Base-by-base conservation (phyloP, 805 yeast species). In the Priceomyces medius region DNA sequence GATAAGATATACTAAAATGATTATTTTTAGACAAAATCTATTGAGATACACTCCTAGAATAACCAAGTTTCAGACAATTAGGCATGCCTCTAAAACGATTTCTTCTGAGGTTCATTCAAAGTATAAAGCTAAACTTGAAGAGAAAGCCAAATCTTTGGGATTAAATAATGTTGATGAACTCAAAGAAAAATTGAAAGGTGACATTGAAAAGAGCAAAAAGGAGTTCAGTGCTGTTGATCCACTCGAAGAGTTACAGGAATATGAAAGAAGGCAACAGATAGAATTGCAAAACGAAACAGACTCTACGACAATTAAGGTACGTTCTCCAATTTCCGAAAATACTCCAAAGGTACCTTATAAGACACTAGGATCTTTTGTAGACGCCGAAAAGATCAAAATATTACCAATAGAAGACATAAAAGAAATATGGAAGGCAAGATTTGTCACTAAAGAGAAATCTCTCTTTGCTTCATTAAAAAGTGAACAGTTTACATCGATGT, bases 401-500 rank as follows among this genome's bases (percentile, higher is more conserved):
- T 74, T 90, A 39, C 74, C 79, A 0, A 51, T 60, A 3, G 72
- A 76, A 46, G 95, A 88, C 53, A 68, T 91, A 38, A 95, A 86
- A 53, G 74, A 77, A 51, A 66, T 93, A 14, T 93, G 99, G 99
- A 81, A 87, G 58, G 88, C 96, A 0, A 77, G 96, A 49, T 90
- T 90, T 65, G 77, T 77, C 33, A 60, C 64, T 43, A 77, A 77
- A 43, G 82, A 80, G 5, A 66, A 79, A 35, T 63, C 81, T 7
- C 56, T 93, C 46, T 75, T 80, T 50, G 95, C 97, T 0, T 71
- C 78, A 1, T 66, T 88, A 28, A 75, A 79, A 7, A 61, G 64
- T 2, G 67, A 67, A 2, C 77, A 81, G n/a, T 90, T 78, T 56
- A 71, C 81, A n/a, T 73, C 69, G 31, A 72, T 93, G 56, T 73